Evolutionary conservation across 1,284 basidiomycete genomes (phyloP).

Genomic region (Meripilus lineatus): DNA sequence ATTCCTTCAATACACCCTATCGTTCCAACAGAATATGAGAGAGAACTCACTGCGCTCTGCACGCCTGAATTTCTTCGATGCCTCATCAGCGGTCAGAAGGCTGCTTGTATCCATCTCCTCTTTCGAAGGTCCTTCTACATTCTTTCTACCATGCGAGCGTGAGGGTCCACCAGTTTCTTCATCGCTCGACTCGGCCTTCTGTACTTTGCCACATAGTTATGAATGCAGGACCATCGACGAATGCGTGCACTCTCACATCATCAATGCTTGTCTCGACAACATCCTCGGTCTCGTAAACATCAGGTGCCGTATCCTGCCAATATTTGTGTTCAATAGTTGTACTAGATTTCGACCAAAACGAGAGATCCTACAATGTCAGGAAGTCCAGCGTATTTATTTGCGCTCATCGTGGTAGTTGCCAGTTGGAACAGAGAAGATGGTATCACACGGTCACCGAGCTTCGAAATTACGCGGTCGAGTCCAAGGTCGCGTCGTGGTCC

Average conservation of each 20-base stretch:
- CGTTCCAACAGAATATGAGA: not conserved
- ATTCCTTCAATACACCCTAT: not conserved
- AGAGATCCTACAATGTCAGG: conserved; percentile 77
- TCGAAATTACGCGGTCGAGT: not conserved
- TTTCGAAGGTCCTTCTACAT: conserved; percentile 27
- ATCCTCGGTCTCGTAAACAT: conserved; percentile 92
- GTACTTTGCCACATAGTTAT: not conserved
- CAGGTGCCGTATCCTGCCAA: conserved; percentile 81
- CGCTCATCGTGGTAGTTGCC: conserved; percentile 43
- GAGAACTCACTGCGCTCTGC: conserved; percentile 51
- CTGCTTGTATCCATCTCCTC: conserved; percentile 50
- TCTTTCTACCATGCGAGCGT: conserved; percentile 31
- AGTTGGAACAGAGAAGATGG: not conserved
- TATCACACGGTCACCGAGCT: not conserved
- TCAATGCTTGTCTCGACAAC: conserved; percentile 48
- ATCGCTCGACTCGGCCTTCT: conserved; percentile 62
- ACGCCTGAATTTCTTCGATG: conserved; percentile 59
- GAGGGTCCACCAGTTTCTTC: conserved; percentile 48
- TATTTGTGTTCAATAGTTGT: not conserved
- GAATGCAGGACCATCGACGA: not conserved
- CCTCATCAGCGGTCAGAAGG: conserved; percentile 52
- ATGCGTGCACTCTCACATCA: conserved; percentile 31
- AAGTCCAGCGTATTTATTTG: conserved; percentile 80
- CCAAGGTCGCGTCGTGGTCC: conserved; percentile 18
- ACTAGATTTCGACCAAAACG: conserved; percentile 1